Evolutionary conservation across 78 protist species (phyloP).

Genomic region (Dictyostelium firmibasis): DNA sequence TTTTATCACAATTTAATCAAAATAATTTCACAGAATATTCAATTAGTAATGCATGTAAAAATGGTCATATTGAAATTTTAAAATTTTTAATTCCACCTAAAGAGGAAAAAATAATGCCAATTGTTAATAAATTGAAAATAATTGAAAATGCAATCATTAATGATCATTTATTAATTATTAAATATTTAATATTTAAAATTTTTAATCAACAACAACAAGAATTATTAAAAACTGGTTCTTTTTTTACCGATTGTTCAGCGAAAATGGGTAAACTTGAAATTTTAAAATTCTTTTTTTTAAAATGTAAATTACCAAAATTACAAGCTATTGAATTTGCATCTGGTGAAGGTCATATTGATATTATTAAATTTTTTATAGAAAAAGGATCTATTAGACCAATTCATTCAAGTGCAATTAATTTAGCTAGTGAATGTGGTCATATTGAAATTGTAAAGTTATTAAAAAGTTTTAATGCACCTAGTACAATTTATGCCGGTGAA

Average conservation of each 20-base stretch:
- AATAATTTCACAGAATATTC: not conserved
- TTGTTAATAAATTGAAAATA: not conserved
- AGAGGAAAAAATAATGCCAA: not conserved
- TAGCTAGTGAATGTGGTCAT: not conserved
- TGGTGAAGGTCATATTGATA: conserved; percentile 7
- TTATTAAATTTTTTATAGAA: not conserved
- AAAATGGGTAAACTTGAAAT: not conserved
- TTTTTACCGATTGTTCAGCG: not conserved
- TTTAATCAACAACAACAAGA: not conserved
- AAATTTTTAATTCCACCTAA: not conserved
- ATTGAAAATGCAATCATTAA: not conserved
- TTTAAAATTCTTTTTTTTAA: not conserved
- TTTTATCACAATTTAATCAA: not conserved
- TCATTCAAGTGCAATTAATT: not conserved
- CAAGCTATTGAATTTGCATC: not conserved
- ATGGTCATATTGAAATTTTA: not conserved
- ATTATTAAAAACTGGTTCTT: not conserved
- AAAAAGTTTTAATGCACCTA: not conserved
- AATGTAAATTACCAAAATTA: not conserved
- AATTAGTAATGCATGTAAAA: not conserved
- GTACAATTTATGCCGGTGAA: not conserved
- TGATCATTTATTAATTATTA: not conserved
- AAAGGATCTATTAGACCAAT: not conserved
- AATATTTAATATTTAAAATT: not conserved
- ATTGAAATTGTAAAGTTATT: not conserved